These are phyloP conservation scores for Verbena officinalis DNA, from an alignment of 257 asterid species.

Conservation along the genomic window DNA sequence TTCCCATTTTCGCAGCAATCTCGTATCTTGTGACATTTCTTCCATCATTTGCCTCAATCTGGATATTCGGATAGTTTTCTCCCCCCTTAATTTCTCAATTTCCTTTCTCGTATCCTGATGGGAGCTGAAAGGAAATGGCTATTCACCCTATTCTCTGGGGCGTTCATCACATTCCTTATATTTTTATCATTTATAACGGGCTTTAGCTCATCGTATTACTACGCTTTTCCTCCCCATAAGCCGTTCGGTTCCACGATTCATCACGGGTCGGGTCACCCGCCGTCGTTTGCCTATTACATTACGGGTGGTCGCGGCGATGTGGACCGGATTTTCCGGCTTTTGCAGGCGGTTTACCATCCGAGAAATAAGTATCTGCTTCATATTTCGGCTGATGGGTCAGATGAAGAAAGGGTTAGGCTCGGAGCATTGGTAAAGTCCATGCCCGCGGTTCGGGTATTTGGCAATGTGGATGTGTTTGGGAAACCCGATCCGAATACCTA, in stretches of 20 bases:
- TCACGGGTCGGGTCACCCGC: constrained; percentile 80
- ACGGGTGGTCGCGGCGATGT: constrained; percentile 78
- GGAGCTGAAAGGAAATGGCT: constrained; percentile 98
- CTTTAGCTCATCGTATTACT: constrained; percentile 75
- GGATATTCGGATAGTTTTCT: neutral
- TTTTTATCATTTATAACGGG: constrained; percentile 77
- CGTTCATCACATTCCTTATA: constrained; percentile 74
- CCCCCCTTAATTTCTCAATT: neutral
- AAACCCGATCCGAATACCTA: constrained; percentile 93
- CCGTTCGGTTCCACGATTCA: constrained; percentile 58
- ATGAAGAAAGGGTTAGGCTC: constrained; percentile 72
- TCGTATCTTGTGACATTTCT: constrained; percentile 10
- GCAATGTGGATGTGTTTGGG: constrained; percentile 95
- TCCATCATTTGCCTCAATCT: constrained; percentile 13
- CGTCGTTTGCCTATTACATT: constrained; percentile 87
- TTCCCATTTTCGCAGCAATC: constrained; percentile 23
- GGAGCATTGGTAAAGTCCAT: constrained; percentile 69
- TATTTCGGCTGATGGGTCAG: constrained; percentile 69
- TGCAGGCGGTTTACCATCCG: constrained; percentile 94
- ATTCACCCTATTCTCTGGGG: constrained; percentile 84
- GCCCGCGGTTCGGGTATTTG: constrained; percentile 77
- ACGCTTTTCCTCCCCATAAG: constrained; percentile 60
- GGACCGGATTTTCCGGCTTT: constrained; percentile 76
- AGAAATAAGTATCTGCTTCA: constrained; percentile 95
- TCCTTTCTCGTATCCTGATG: constrained; percentile 43